These are phyloP conservation scores for Fraxinus angustifolia DNA, from an alignment of 305 asterid genomes.

Conservation along the genomic window DNA sequence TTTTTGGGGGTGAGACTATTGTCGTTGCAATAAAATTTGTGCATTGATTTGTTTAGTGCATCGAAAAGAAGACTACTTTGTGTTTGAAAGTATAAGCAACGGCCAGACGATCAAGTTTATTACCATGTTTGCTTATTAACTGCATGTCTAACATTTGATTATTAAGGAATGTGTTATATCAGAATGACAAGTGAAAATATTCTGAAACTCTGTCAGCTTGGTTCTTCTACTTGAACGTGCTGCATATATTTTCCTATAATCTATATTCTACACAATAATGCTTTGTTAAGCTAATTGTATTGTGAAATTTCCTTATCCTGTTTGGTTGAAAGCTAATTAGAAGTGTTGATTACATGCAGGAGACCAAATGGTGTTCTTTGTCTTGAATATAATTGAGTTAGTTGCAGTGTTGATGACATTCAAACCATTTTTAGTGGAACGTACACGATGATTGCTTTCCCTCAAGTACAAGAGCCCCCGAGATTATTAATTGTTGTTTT, in stretches of 20 bases:
- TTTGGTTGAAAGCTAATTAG: background rate
- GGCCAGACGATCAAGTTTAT: background rate
- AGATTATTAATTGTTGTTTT: background rate
- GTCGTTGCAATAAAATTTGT: background rate
- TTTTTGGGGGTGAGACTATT: background rate
- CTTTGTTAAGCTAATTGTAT: background rate
- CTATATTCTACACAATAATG: background rate
- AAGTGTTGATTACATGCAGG: slow-evolving; percentile 41
- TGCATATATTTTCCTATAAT: background rate
- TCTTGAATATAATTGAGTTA: slow-evolving; percentile 50
- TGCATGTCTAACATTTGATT: background rate
- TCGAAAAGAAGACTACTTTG: background rate
- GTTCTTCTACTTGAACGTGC: background rate
- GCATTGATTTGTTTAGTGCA: background rate
- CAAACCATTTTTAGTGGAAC: slow-evolving; percentile 56
- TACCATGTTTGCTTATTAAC: background rate
- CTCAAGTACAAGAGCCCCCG: background rate
- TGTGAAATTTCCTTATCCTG: background rate
- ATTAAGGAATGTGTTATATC: background rate
- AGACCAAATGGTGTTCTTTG: slow-evolving; percentile 60
- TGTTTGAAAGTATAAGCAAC: background rate
- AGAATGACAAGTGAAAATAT: background rate
- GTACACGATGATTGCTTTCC: background rate
- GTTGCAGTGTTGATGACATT: slow-evolving; percentile 56
- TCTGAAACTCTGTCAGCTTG: background rate